Conservation (phyloP, 805 yeast genomes). For the Zygosaccharomyces bailii region DNA sequence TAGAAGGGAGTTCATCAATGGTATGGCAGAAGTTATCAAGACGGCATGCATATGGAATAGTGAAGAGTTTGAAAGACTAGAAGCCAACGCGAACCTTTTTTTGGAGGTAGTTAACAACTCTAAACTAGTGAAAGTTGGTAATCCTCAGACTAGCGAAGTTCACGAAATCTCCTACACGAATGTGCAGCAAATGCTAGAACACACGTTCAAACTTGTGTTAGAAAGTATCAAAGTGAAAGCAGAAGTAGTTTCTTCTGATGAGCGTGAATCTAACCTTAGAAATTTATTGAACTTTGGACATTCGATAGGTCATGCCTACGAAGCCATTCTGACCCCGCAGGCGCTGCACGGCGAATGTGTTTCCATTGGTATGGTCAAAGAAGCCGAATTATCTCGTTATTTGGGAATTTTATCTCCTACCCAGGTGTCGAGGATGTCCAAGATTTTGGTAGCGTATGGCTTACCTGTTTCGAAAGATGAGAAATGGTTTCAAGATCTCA, state of each 20-base stretch:
- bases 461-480: slow-evolving; percentile 80
- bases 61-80: slow-evolving; percentile 79
- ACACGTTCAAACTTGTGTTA: slow-evolving; percentile 70
- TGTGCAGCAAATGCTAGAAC: slow-evolving; percentile 64
- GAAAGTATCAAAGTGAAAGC: slow-evolving; percentile 92
- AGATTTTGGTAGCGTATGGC: slow-evolving; percentile 80
- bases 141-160: slow-evolving; percentile 28
- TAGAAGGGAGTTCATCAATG: slow-evolving; percentile 90
- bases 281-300: slow-evolving; percentile 94
- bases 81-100: slow-evolving; percentile 66
- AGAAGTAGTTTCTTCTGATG: slow-evolving; percentile 88
- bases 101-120: slow-evolving; percentile 56
- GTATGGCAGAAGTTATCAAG: slow-evolving; percentile 97
- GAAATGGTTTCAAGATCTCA: slow-evolving; percentile 63
- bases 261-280: slow-evolving; percentile 91
- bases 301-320: slow-evolving; percentile 96
- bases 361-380: slow-evolving; percentile 91
- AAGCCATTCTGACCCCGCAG: slow-evolving; percentile 95
- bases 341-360: slow-evolving; percentile 98
- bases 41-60: slow-evolving; percentile 99
- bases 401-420: slow-evolving; percentile 85
- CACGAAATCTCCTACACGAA: slow-evolving; percentile 53
- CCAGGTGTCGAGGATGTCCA: slow-evolving; percentile 85
- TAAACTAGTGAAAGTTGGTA: slow-evolving; percentile 18
- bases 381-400: slow-evolving; percentile 93